phyloP scores from a whole-genome alignment of 495 filamentous ascomycete species.

The Tuber brumale region DNA sequence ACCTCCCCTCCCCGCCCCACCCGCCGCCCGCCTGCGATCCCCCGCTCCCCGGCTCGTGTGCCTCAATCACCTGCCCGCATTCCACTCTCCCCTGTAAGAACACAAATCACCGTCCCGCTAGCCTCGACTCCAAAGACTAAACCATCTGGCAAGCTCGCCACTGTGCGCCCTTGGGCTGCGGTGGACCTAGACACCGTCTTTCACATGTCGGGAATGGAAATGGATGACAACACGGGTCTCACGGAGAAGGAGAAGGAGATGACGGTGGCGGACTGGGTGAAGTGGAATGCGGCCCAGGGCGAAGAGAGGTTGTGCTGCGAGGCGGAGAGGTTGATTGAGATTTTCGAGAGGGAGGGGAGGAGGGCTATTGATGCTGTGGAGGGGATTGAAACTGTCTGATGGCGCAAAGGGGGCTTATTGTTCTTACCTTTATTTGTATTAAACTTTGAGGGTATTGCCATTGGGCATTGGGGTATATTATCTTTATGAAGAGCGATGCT shows the following conservation, averaged over 20 bases:
- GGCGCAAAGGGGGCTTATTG: not conserved
- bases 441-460: not conserved
- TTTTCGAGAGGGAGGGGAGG: conserved; percentile 75
- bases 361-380: conserved; percentile 70
- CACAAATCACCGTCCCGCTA: conserved; percentile 26
- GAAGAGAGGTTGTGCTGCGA: conserved; percentile 70
- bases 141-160: conserved; percentile 46
- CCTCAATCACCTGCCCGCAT: conserved; percentile 12
- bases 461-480: not conserved
- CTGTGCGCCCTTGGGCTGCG: conserved; percentile 61
- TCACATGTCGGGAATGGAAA: conserved; percentile 44
- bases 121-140: conserved; percentile 23
- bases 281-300: conserved; percentile 66
- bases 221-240: conserved; percentile 57
- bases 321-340: conserved; percentile 70
- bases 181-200: conserved; percentile 65
- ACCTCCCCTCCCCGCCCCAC: not conserved
- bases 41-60: conserved; percentile 10
- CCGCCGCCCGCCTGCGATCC: not conserved
- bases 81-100: conserved; percentile 33
- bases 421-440: not conserved
- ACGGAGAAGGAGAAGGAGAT: conserved; percentile 75
- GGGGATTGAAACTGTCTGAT: conserved; percentile 51
- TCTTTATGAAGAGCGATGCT: not conserved
- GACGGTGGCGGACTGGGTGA: conserved; percentile 90